Evolutionary conservation across 2,329 filamentous ascomycete species (phyloP).

Genomic region (Hypoxylon sp.): DNA sequence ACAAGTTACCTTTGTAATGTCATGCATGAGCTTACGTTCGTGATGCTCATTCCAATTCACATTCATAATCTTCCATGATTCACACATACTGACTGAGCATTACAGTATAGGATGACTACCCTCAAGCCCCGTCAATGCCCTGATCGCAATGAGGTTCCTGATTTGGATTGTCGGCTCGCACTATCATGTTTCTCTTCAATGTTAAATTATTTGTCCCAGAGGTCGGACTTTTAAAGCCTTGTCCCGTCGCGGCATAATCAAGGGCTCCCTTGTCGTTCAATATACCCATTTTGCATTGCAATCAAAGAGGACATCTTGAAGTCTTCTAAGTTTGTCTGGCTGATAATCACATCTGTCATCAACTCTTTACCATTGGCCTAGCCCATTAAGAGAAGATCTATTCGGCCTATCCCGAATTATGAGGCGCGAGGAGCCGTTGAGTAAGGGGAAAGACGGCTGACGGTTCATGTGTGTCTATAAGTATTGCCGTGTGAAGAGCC

Average conservation of each 20-base stretch:
- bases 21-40: background rate
- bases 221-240: slow-evolving; percentile 15
- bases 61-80: background rate
- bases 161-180: slow-evolving; percentile 16
- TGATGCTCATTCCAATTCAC: background rate
- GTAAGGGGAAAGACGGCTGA: slow-evolving; percentile 17
- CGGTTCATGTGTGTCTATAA: slow-evolving; percentile 40
- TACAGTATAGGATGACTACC: slow-evolving; percentile 40
- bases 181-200: slow-evolving; percentile 16
- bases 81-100: slow-evolving; percentile 18
- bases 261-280: slow-evolving; percentile 28
- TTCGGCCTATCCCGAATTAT: slow-evolving; percentile 24
- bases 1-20: background rate
- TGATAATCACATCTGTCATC: slow-evolving; percentile 15
- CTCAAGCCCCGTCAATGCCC: slow-evolving; percentile 19
- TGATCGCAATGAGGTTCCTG: slow-evolving; percentile 20
- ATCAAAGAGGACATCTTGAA: slow-evolving; percentile 28
- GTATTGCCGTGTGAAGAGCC: slow-evolving; percentile 41
- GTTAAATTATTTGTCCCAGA: slow-evolving; percentile 26
- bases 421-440: slow-evolving; percentile 32
- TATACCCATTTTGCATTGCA: slow-evolving; percentile 43
- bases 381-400: slow-evolving; percentile 13
- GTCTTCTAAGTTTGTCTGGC: slow-evolving; percentile 25
- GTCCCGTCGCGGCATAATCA: slow-evolving; percentile 18
- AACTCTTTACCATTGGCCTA: slow-evolving; percentile 15